Evolutionary conservation across 2,329 filamentous ascomycete species (phyloP).

Genomic region (Didymella sp.): DNA sequence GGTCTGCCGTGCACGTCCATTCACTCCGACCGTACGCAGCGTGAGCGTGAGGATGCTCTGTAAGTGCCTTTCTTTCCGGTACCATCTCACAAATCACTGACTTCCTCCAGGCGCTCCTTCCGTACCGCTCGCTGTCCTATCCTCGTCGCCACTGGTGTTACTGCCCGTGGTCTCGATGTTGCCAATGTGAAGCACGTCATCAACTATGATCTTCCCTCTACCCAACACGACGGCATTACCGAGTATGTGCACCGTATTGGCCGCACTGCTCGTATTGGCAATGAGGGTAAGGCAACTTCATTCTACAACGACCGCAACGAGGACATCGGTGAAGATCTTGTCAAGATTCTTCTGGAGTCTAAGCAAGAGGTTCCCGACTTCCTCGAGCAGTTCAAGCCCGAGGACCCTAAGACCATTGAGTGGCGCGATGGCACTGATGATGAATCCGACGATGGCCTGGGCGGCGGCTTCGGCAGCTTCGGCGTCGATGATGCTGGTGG

Average conservation of each 20-base stretch:
- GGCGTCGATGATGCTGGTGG: slow-evolving; percentile 15
- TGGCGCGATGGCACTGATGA: slow-evolving; percentile 62
- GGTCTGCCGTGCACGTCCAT: slow-evolving; percentile 85
- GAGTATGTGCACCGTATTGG: slow-evolving; percentile 97
- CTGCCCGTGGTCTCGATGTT: slow-evolving; percentile 88
- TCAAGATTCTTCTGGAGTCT: slow-evolving; percentile 82
- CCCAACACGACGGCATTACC: slow-evolving; percentile 81
- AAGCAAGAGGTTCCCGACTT: slow-evolving; percentile 84
- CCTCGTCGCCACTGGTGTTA: slow-evolving; percentile 83
- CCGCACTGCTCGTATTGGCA: slow-evolving; percentile 92
- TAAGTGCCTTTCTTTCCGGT: slow-evolving; percentile 49
- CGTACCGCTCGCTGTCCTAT: slow-evolving; percentile 76
- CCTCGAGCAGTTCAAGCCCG: slow-evolving; percentile 68
- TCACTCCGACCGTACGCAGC: slow-evolving; percentile 84
- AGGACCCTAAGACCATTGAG: slow-evolving; percentile 57
- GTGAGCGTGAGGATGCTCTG: slow-evolving; percentile 90
- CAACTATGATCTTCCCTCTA: slow-evolving; percentile 86
- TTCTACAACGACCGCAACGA: slow-evolving; percentile 85
- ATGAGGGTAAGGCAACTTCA: slow-evolving; percentile 83
- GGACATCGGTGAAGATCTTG: slow-evolving; percentile 73
- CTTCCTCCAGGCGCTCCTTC: slow-evolving; percentile 69
- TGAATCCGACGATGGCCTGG: slow-evolving; percentile 40
- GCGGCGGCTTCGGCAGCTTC: slow-evolving; percentile 22
- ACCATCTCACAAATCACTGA: slow-evolving; percentile 4
- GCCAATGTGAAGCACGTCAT: slow-evolving; percentile 87